Base-by-base conservation (phyloP, 2,329 filamentous ascomycete genomes). In the Geosmithia morbida region DNA sequence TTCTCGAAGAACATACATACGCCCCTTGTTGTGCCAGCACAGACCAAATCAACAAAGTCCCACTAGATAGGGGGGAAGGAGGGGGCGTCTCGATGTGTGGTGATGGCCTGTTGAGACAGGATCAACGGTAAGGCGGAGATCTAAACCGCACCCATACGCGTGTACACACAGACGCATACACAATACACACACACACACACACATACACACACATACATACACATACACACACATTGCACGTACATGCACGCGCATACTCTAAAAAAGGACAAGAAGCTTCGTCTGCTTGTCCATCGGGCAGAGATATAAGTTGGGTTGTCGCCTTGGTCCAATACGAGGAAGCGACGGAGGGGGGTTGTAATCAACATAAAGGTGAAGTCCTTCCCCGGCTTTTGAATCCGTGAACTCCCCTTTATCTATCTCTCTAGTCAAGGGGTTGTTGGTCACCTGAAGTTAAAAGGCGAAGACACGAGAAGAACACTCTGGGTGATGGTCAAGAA, bases 221-320 rank as follows among this genome's bases (percentile, higher is more conserved):
- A 37, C 33, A 16, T 11, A 37, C 6, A 37, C 33, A 37, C 33
- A 37, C 33, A 37, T 37, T 26, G 11, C 11, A 37, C 33, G 33
- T 37, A 37, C 33, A 37, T 37, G 33, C 33, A 37, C 33, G 33
- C 33, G 33, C 33, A 37, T 37, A 37, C 33, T 37, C 33, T 37
- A 37, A 37, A 37, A 37, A 37, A 37, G 33, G 33, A 16, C 11
- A n/a, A 18, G 20, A 20, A 37, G 11, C 33, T 16, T 37, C 33
- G 33, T 37, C 14, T 3, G 11, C 33, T 16, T 37, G 33, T 13
- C 19, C 43, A 52, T 56, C 53, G 50, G 57, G 54, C 55, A 54
- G 33, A 7, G 59, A 61, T 66, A 66, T 66, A 66, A 66, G 63
- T 63, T 65, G 54, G 58, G 58, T 57, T 56, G 52, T 37, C 13